Conservation (phyloP, 1,284 basidiomycete genomes). For the Psilocybe mexicana region DNA sequence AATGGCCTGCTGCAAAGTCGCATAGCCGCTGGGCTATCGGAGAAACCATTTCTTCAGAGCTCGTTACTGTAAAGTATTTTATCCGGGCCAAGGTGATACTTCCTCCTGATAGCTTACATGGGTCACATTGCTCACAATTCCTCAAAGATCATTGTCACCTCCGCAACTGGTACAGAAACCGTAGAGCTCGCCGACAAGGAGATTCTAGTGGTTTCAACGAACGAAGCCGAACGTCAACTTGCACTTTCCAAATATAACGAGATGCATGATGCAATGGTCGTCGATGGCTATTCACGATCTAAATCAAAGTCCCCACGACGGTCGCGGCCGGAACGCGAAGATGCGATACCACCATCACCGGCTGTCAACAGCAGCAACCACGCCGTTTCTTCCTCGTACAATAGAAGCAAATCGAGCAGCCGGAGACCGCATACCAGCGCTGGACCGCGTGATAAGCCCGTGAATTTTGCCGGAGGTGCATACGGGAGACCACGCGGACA, state of each 20-base stretch:
- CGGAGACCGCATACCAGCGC: constrained; percentile 69
- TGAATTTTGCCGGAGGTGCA: constrained; percentile 31
- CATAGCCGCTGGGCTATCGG: constrained; percentile 74
- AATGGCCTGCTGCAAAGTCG: constrained; percentile 71
- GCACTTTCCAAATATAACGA: constrained; percentile 66
- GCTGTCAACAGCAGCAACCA: constrained; percentile 6
- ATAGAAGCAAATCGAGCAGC: constrained; percentile 29
- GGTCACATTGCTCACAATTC: constrained; percentile 7
- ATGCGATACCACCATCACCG: constrained; percentile 32
- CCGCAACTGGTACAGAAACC: constrained; percentile 55
- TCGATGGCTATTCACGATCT: constrained; percentile 39
- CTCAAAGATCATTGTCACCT: constrained; percentile 57
- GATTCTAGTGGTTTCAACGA: constrained; percentile 64
- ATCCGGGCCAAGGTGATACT: constrained; percentile 62
- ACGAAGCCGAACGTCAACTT: constrained; percentile 64
- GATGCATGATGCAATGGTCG: constrained; percentile 31
- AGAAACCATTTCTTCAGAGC: constrained; percentile 66
- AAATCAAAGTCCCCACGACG: constrained; percentile 66
- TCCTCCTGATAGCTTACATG: constrained; percentile 1
- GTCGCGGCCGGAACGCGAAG: constrained; percentile 38
- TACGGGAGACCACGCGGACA: constrained; percentile 19
- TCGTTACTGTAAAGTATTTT: constrained; percentile 71
- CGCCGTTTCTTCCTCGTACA: constrained; percentile 18
- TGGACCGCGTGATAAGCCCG: constrained; percentile 58
- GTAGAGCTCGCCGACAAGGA: constrained; percentile 71